A percentile compares a stretch with the other conserved stretches of the same genome.
Evolutionary conservation across 129 eudicot genomes (phyloP).

Genomic region (Logfia minima): DNA sequence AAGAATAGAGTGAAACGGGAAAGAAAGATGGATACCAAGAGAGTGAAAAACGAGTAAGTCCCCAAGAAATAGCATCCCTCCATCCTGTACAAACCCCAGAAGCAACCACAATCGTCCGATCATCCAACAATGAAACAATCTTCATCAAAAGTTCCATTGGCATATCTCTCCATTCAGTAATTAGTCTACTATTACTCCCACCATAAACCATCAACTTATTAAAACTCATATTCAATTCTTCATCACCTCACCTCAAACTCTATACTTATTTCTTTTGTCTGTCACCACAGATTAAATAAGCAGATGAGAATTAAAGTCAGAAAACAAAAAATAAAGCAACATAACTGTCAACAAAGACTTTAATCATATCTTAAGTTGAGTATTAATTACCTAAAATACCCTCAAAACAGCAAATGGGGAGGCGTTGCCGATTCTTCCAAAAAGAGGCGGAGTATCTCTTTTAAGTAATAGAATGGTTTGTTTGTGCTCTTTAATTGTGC

Average conservation of each 20-base stretch:
- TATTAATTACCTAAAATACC: constrained; percentile 13
- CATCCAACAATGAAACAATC: constrained; percentile 63
- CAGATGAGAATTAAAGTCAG: neutral
- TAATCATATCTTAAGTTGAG: constrained; percentile 28
- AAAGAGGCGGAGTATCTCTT: neutral
- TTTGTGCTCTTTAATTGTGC: neutral
- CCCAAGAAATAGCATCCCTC: constrained; percentile 88
- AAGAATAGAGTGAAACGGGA: neutral
- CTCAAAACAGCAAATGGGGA: constrained; percentile 1
- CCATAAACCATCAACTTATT: constrained; percentile 51
- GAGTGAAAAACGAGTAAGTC: constrained; percentile 70
- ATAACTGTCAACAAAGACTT: constrained; percentile 20
- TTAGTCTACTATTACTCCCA: constrained; percentile 34
- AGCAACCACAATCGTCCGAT: constrained; percentile 72
- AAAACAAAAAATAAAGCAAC: constrained; percentile 22
- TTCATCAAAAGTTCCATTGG: constrained; percentile 87
- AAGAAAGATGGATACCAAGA: constrained; percentile 58
- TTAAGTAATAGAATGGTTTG: neutral
- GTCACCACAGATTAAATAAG: constrained; percentile 1
- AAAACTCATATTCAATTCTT: constrained; percentile 43
- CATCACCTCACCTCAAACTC: constrained; percentile 31
- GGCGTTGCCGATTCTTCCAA: constrained; percentile 8
- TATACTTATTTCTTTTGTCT: neutral
- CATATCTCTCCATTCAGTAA: constrained; percentile 81
- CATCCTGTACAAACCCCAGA: constrained; percentile 93